phyloP scores from a whole-genome alignment of 148 eudicot species.

The Chenopodium album region DNA sequence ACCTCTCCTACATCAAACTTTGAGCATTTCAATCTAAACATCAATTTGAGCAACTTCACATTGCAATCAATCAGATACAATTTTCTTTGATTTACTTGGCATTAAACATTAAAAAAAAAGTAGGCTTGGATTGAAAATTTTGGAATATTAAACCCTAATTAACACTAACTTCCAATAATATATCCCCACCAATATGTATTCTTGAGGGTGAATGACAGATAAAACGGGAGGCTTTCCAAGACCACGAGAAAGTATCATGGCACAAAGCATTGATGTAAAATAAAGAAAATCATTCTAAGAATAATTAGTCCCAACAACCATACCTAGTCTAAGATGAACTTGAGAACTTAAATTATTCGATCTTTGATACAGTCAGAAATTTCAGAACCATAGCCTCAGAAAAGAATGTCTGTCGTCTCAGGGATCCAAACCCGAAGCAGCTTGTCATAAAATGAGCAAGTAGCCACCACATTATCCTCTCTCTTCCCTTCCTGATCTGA shows the following conservation, averaged over 20 bases:
- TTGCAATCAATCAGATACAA: background rate
- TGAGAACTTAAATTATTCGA: background rate
- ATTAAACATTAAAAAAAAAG: background rate
- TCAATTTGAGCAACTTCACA: constrained; percentile 3
- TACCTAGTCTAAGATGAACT: constrained; percentile 13
- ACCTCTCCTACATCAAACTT: background rate
- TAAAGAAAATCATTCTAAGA: constrained; percentile 7
- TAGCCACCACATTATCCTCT: constrained; percentile 55
- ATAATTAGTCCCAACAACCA: constrained; percentile 15
- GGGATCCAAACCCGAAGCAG: constrained; percentile 82
- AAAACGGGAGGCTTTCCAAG: background rate
- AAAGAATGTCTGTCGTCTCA: constrained; percentile 31
- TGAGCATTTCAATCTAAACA: constrained; percentile 4
- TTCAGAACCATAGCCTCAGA: constrained; percentile 11
- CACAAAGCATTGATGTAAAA: background rate
- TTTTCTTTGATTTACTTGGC: background rate
- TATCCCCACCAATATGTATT: background rate
- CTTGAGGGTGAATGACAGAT: background rate
- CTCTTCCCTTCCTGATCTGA: constrained; percentile 33
- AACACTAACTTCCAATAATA: background rate
- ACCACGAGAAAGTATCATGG: background rate
- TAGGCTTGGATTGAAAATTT: background rate
- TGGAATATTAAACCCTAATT: background rate
- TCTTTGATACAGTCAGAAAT: background rate
- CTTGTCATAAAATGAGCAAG: constrained; percentile 91